phyloP scores from a whole-genome alignment of 2,329 filamentous ascomycete species.

The Colletotrichum sp. region DNA sequence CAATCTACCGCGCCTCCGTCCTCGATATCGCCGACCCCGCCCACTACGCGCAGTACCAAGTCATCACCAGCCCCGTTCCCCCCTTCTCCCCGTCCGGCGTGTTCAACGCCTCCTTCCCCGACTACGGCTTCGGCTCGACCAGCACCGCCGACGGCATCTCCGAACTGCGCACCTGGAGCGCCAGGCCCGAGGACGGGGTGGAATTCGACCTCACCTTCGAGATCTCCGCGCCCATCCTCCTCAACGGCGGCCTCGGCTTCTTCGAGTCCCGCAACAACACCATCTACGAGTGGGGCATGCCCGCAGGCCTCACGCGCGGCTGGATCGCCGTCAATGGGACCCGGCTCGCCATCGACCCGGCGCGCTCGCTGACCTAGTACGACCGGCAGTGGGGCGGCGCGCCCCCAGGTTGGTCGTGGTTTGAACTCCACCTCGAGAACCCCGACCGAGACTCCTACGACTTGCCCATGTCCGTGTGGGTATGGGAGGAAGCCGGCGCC shows the following conservation, averaged over 20 bases:
- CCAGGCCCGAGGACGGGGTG: background rate
- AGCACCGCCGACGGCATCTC: background rate
- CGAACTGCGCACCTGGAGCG: background rate
- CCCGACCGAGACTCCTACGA: background rate
- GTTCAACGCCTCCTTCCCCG: background rate
- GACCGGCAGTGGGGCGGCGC: background rate
- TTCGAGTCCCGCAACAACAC: background rate
- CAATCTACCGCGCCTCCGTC: background rate
- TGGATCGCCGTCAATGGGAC: background rate
- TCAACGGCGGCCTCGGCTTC: background rate
- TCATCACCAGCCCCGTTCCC: background rate
- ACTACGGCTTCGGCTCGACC: background rate
- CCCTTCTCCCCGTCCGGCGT: background rate
- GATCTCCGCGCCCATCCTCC: background rate
- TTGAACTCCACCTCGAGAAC: background rate
- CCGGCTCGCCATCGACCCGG: background rate
- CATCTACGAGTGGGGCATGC: background rate
- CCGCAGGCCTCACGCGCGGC: background rate
- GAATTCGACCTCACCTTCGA: background rate
- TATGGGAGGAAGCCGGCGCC: background rate
- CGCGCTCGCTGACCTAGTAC: background rate
- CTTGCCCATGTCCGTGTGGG: background rate
- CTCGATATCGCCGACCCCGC: background rate
- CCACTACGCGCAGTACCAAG: background rate
- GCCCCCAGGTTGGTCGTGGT: background rate